Conservation (phyloP, 345 rosid species). For the Adansonia digitata region DNA sequence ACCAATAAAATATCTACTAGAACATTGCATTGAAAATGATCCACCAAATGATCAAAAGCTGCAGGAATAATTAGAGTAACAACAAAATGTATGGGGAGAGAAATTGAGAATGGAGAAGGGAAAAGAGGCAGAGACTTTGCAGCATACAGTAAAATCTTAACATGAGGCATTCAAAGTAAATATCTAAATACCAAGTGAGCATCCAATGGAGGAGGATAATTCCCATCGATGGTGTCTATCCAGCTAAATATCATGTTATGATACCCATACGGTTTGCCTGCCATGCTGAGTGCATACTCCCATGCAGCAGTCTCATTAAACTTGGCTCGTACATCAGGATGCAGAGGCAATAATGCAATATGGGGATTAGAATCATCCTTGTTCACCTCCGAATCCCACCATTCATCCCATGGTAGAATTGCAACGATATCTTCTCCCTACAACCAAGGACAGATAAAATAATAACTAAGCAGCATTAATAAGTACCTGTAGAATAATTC, state of each 20-base stretch:
- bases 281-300: constrained; percentile 93
- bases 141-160: not conserved
- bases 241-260: constrained; percentile 99
- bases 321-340: constrained; percentile 77
- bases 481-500: not conserved
- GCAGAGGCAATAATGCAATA: constrained; percentile 87
- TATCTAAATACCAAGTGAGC: constrained; percentile 68
- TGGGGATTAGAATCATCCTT: constrained; percentile 92
- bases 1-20: not conserved
- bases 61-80: not conserved
- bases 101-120: not conserved
- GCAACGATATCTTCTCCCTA: constrained; percentile 92
- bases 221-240: constrained; percentile 81
- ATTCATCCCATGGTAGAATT: constrained; percentile 89
- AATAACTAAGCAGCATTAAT: not conserved
- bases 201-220: constrained; percentile 95
- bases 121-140: not conserved
- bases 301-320: constrained; percentile 94
- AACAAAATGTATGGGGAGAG: not conserved
- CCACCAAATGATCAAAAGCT: not conserved
- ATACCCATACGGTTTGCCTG: constrained; percentile 85
- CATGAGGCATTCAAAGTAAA: not conserved
- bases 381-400: constrained; percentile 97
- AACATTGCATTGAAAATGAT: not conserved
- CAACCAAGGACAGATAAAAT: constrained; percentile 5